Percentiles rank a stretch among this genome's conserved stretches.
phyloP scores from a whole-genome alignment of 176 grass and related monocot species.

The Ensete ventricosum region DNA sequence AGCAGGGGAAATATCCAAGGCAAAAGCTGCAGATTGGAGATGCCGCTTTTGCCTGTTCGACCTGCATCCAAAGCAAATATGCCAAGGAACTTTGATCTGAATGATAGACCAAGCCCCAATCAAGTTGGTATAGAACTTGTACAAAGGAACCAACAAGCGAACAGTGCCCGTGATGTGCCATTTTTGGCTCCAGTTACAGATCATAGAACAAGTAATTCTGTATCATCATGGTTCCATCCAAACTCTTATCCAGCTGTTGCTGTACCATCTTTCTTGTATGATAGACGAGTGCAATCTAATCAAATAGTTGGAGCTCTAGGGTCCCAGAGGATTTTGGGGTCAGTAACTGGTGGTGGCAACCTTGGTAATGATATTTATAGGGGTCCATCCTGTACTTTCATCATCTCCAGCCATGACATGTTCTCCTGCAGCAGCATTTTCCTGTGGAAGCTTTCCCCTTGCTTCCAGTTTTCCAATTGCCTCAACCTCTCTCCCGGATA shows the following conservation, averaged over 20 bases:
- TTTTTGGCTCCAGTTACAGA: conserved; percentile 51
- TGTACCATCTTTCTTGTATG: conserved; percentile 46
- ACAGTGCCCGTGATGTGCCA: conserved; percentile 14
- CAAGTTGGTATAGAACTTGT: conserved; percentile 41
- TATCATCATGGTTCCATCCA: conserved; percentile 51
- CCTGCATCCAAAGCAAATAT: conserved; percentile 23
- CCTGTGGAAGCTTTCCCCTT: conserved; percentile 49
- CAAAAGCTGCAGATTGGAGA: conserved; percentile 31
- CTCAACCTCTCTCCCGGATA: conserved; percentile 38
- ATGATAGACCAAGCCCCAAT: conserved; percentile 64
- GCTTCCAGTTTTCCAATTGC: conserved; percentile 30
- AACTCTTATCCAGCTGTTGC: conserved; percentile 42
- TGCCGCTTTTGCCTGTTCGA: conserved; percentile 35
- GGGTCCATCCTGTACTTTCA: conserved; percentile 50
- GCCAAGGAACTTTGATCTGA: conserved; percentile 66
- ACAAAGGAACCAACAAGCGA: conserved; percentile 34
- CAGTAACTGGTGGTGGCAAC: conserved; percentile 25
- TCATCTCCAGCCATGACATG: conserved; percentile 47
- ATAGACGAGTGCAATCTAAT: conserved; percentile 58
- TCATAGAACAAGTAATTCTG: conserved; percentile 37
- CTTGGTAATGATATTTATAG: conserved; percentile 42
- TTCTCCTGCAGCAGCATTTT: conserved; percentile 39
- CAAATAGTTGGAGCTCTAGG: conserved; percentile 36
- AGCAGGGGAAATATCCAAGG: conserved; percentile 75
- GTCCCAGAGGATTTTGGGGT: conserved; percentile 41